Evolutionary conservation across 2,329 filamentous ascomycete genomes (phyloP).

Genomic region (Nigrospora osmanthi): DNA sequence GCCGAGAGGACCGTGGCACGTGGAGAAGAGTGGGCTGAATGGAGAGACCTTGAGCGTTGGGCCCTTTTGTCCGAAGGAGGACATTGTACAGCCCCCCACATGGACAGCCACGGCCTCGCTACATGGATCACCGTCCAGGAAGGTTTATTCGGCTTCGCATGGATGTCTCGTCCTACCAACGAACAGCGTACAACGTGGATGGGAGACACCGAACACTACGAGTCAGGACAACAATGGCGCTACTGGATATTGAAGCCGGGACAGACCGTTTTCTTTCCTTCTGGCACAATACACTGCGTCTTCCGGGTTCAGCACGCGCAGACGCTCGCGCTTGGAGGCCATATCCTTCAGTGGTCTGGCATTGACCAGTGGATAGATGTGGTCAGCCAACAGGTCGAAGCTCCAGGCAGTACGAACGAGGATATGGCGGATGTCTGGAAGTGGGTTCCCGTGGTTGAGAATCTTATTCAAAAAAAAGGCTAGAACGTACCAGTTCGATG

Average conservation of each 20-base stretch:
- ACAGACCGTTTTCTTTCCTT: slow-evolving; percentile 24
- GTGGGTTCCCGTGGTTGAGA: not conserved
- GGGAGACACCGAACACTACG: slow-evolving; percentile 8
- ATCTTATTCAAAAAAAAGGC: slow-evolving; percentile 1
- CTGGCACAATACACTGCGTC: slow-evolving; percentile 26
- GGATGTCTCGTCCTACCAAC: slow-evolving; percentile 19
- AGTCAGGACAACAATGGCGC: slow-evolving; percentile 18
- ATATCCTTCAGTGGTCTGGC: slow-evolving; percentile 24
- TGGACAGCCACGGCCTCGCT: slow-evolving; percentile 23
- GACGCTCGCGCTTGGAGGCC: slow-evolving; percentile 23
- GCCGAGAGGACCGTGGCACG: no score
- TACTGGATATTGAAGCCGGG: slow-evolving; percentile 23
- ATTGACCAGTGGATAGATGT: slow-evolving; percentile 21
- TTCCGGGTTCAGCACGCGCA: slow-evolving; percentile 17
- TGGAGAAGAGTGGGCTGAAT: no score
- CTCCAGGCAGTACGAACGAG: slow-evolving; percentile 21
- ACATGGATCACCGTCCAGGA: slow-evolving; percentile 25
- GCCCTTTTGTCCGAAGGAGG: slow-evolving; percentile 23
- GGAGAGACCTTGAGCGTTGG: slow-evolving; percentile 17
- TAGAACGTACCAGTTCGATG: not conserved
- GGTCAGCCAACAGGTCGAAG: slow-evolving; percentile 17
- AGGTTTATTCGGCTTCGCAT: slow-evolving; percentile 18
- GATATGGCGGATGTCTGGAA: slow-evolving; percentile 11
- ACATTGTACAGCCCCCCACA: slow-evolving; percentile 23
- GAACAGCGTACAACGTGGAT: slow-evolving; percentile 17